A percentile compares a stretch with the other conserved stretches of the same genome.
phyloP scores from a whole-genome alignment of 176 grass and related monocot species.

The Elymus sibiricus region DNA sequence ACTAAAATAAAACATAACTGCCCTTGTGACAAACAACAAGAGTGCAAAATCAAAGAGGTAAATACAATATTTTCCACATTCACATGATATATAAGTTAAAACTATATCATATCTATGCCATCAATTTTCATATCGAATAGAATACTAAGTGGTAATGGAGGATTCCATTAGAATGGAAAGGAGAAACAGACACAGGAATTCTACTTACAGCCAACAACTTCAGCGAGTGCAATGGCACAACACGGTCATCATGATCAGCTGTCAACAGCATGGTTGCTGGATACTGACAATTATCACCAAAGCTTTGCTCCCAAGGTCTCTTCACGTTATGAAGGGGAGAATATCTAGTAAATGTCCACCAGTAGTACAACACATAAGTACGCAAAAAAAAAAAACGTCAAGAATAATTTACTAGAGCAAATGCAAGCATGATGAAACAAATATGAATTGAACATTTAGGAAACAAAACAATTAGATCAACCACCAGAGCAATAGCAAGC shows the following conservation, averaged over 20 bases:
- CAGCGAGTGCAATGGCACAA: slow-evolving; percentile 90
- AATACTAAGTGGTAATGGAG: neutral
- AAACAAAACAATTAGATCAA: slow-evolving; percentile 7
- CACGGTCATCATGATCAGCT: slow-evolving; percentile 90
- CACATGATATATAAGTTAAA: neutral
- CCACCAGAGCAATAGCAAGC: neutral
- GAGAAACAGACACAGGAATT: slow-evolving; percentile 8
- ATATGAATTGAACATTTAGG: neutral
- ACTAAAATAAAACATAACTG: neutral
- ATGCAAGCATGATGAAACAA: neutral
- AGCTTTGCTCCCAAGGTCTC: slow-evolving; percentile 70
- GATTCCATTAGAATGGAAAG: slow-evolving; percentile 19
- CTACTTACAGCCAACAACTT: slow-evolving; percentile 88
- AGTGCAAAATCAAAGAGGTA: neutral
- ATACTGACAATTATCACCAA: slow-evolving; percentile 47
- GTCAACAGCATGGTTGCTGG: slow-evolving; percentile 85
- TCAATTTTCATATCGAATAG: slow-evolving; percentile 13
- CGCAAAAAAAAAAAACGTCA: slow-evolving; percentile 19
- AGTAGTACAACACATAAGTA: slow-evolving; percentile 6
- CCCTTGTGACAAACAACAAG: neutral
- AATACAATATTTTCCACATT: neutral
- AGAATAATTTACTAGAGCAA: slow-evolving; percentile 14
- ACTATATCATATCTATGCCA: slow-evolving; percentile 2
- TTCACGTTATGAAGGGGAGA: slow-evolving; percentile 87
- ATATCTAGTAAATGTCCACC: slow-evolving; percentile 52